Conservation (phyloP, 768 basidiomycete species). For the Suillus paluster region DNA sequence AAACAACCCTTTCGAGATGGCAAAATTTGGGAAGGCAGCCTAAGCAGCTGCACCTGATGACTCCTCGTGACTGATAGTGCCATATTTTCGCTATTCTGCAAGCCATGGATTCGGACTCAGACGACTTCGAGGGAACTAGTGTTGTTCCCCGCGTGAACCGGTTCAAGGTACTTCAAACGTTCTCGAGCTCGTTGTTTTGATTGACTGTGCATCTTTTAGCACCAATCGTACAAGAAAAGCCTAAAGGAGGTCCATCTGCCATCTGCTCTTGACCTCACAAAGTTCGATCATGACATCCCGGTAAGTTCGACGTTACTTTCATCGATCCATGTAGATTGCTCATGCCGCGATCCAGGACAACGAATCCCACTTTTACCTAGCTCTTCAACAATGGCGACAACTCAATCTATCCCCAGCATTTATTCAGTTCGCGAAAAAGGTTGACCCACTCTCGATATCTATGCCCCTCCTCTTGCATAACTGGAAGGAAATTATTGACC, state of each 20-base stretch:
- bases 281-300: conserved; percentile 63
- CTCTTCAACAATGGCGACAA: conserved; percentile 77
- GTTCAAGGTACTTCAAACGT: conserved; percentile 44
- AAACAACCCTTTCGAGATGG: conserved; percentile 13
- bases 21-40: conserved; percentile 1
- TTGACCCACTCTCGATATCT: conserved; percentile 65
- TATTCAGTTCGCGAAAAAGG: conserved; percentile 66
- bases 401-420: conserved; percentile 81
- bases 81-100: no score
- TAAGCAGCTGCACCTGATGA: not conserved
- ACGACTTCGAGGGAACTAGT: conserved; percentile 14
- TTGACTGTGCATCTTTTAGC: conserved; percentile 41
- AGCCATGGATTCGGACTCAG: conserved; percentile 9
- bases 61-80: not conserved
- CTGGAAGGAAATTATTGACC: conserved; percentile 66
- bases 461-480: conserved; percentile 84
- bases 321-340: not conserved
- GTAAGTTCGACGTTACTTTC: conserved; percentile 33
- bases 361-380: conserved; percentile 77
- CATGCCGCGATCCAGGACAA: conserved; percentile 58
- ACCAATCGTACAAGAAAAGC: conserved; percentile 72
- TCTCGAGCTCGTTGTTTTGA: not conserved
- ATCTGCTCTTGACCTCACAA: conserved; percentile 58
- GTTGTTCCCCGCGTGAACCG: conserved; percentile 46
- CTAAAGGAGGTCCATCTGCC: conserved; percentile 76